A percentile compares a stretch with the other conserved stretches of the same genome.
Evolutionary conservation across 1,284 basidiomycete genomes (phyloP).

Genomic region (Ganoderma sinense): DNA sequence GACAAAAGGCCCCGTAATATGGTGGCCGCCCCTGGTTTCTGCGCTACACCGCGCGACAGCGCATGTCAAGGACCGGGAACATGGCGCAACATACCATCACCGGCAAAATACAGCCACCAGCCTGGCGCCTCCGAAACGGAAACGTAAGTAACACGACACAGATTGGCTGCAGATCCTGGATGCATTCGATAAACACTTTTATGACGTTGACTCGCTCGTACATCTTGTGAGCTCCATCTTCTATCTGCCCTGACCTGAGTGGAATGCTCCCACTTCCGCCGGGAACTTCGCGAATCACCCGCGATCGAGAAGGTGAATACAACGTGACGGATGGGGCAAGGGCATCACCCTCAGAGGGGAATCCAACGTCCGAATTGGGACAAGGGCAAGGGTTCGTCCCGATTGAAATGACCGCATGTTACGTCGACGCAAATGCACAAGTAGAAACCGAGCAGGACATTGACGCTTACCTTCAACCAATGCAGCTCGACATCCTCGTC

Average conservation of each 20-base stretch:
- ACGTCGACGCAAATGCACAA: not conserved
- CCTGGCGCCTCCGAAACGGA: conserved; percentile 3
- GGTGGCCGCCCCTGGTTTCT: not conserved
- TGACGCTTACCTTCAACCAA: conserved; percentile 74
- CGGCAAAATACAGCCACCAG: not conserved
- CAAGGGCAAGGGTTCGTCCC: not conserved
- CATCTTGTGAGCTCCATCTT: not conserved
- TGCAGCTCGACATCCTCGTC: conserved; percentile 94
- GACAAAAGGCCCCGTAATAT: not conserved
- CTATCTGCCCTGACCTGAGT: not conserved
- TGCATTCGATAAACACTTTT: not conserved
- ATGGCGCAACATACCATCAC: conserved; percentile 9
- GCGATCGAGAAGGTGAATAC: not conserved
- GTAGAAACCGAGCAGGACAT: not conserved
- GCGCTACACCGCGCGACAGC: not conserved
- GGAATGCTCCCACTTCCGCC: not conserved
- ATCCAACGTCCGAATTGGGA: not conserved
- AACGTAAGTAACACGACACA: not conserved
- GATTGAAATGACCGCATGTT: not conserved
- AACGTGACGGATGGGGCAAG: not conserved
- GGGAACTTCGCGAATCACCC: not conserved
- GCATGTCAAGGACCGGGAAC: conserved; percentile 6
- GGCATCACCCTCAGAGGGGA: not conserved
- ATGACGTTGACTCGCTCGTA: conserved; percentile 3
- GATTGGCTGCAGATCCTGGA: conserved; percentile 11